Base-by-base conservation (phyloP, 305 asterid genomes). In the Coffea humblotiana region DNA sequence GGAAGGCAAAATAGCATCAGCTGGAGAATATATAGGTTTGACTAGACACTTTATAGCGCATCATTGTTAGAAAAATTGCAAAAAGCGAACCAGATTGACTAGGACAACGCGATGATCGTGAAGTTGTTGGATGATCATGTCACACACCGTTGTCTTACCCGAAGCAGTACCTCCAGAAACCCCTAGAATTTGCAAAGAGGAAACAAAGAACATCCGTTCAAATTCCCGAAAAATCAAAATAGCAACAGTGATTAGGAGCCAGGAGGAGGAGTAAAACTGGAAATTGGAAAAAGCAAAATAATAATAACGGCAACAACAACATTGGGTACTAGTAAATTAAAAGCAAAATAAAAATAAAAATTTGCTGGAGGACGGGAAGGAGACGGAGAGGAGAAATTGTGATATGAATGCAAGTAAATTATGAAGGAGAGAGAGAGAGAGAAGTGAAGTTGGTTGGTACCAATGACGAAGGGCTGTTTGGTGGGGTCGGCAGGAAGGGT, bases 121-220 rank as follows among this genome's bases (percentile, higher is more conserved):
- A 76, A 96, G 97, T 87, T 94, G 99, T 86, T 96, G 99, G 77
- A 96, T 96, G 84, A 96, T 96, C 99, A 96, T 92, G 82, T 96
- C 99, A 82, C 99, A 96, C 32, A 96, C 99, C 0, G 99, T 93
- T 21, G 98, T 92, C 85, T 96, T 96, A 65, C 98, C 99, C 0
- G 99, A 96, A 13, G 99, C 99, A 69, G 99, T 96, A 51, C 99
- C 99, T 58, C 99, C 99, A 45, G 99, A 96, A 87, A 96, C 98
- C 82, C 98, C 98, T 96, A 77, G 35, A 25, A 10, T n/a, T 64
- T 79, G 47, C 71, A 66, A 71, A 52, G 8, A 68, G 63, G 80
- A 43, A 73, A 76, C n/a, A 40, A 27, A 40, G 52, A 0, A 11
- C 45, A 48, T 15, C 48, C 6, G 29, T 19, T 16, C 61, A 45